Percentiles rank a stretch among this genome's conserved stretches.
Evolutionary conservation across 306 rosid species (phyloP).

Genomic region (Castanea mollissima): DNA sequence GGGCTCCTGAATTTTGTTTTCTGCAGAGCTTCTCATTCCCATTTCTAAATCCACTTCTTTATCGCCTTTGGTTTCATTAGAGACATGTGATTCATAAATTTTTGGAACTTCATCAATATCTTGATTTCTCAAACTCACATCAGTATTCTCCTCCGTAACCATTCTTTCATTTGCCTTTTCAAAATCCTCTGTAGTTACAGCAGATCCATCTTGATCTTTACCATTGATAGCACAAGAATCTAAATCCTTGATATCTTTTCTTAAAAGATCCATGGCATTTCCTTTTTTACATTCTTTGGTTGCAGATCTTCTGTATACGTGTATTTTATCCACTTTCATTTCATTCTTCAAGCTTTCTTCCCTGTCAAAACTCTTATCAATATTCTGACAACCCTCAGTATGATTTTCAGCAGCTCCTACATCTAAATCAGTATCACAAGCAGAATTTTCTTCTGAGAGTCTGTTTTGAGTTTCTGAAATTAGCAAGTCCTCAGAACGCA

Average conservation of each 20-base stretch:
- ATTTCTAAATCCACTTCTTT: conserved; percentile 44
- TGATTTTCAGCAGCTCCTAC: conserved; percentile 44
- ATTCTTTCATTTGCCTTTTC: conserved; percentile 43
- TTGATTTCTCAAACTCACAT: conserved; percentile 37
- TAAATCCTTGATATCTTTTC: conserved; percentile 38
- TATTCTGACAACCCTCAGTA: conserved; percentile 46
- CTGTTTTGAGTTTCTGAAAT: conserved; percentile 49
- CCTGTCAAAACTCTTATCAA: conserved; percentile 39
- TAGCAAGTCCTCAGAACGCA: conserved; percentile 46
- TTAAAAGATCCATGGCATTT: conserved; percentile 36
- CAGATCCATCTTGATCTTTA: conserved; percentile 50
- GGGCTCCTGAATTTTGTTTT: conserved; percentile 53
- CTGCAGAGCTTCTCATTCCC: conserved; percentile 38
- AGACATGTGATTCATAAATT: conserved; percentile 39
- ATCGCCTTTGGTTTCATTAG: conserved; percentile 39
- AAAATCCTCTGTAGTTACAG: conserved; percentile 44
- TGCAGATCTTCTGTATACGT: conserved; percentile 72
- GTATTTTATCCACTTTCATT: conserved; percentile 46
- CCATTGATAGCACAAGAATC: conserved; percentile 34
- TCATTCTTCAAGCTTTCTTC: conserved; percentile 50
- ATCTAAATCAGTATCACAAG: conserved; percentile 58
- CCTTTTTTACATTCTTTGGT: conserved; percentile 66
- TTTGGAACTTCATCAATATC: conserved; percentile 44
- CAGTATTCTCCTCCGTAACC: conserved; percentile 37
- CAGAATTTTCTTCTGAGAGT: conserved; percentile 45